These are phyloP conservation scores for Kuraishia floccosa DNA, from an alignment of 805 yeast genomes.

Conservation along the genomic window DNA sequence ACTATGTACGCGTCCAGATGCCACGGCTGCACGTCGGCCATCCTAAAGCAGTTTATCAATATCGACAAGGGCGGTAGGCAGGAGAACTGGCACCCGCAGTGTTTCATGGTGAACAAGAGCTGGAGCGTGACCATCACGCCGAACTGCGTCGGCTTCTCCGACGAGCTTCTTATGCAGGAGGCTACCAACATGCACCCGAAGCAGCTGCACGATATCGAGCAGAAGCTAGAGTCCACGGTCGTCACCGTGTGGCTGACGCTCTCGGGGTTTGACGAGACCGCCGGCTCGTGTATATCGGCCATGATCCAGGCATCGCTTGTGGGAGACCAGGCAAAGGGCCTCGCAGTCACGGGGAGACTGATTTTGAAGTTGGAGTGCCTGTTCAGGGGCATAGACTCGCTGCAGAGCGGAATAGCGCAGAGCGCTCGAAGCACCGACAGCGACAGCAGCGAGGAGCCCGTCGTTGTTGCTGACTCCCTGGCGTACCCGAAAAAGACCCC, in stretches of 20 bases:
- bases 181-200: slow-evolving; percentile 25
- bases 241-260: slow-evolving; percentile 75
- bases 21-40: slow-evolving; percentile 88
- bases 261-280: slow-evolving; percentile 80
- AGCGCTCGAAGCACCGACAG: background rate
- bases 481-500: slow-evolving; percentile 48
- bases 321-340: slow-evolving; percentile 57
- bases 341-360: slow-evolving; percentile 58
- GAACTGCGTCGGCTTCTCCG: slow-evolving; percentile 38
- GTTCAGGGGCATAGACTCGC: slow-evolving; percentile 61
- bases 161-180: slow-evolving; percentile 2
- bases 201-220: slow-evolving; percentile 47
- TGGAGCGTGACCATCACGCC: slow-evolving; percentile 83
- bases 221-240: slow-evolving; percentile 44
- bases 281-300: slow-evolving; percentile 83
- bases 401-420: slow-evolving; percentile 18
- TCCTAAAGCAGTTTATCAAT: slow-evolving; percentile 90
- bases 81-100: slow-evolving; percentile 98
- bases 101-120: slow-evolving; percentile 94
- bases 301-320: slow-evolving; percentile 81
- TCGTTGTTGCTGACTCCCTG: slow-evolving; percentile 6
- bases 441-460: no score
- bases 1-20: slow-evolving; percentile 77
- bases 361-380: slow-evolving; percentile 66
- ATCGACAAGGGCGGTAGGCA: slow-evolving; percentile 81